phyloP scores from a whole-genome alignment of 176 grass and related monocot genomes.

The Lolium multiflorum region DNA sequence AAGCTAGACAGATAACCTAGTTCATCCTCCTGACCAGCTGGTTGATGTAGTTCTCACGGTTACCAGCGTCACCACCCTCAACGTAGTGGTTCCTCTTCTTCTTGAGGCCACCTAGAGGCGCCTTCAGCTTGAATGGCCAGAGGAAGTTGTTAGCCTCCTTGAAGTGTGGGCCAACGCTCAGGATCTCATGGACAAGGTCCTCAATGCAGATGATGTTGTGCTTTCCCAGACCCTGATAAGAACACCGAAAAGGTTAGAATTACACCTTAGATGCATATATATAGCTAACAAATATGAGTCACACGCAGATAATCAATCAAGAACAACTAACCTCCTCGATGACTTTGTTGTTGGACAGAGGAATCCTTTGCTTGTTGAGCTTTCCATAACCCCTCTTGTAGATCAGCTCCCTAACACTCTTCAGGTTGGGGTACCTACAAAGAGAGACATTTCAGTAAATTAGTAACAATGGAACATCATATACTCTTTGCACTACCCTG shows the following conservation, averaged over 20 bases:
- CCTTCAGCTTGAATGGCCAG: conserved; percentile 83
- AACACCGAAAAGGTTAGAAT: neutral
- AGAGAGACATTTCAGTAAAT: neutral
- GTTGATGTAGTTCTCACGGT: conserved; percentile 83
- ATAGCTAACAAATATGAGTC: neutral
- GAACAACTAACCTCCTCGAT: conserved; percentile 54
- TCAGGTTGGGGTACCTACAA: conserved; percentile 74
- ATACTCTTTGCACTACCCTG: neutral
- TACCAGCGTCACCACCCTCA: conserved; percentile 66
- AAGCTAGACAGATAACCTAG: conserved; percentile 24
- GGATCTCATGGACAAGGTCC: conserved; percentile 74
- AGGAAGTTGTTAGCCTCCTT: conserved; percentile 77
- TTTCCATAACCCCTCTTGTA: conserved; percentile 87
- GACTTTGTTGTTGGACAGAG: conserved; percentile 71
- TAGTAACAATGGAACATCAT: neutral
- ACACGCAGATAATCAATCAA: neutral
- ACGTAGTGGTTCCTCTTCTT: conserved; percentile 79
- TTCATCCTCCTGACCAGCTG: conserved; percentile 76
- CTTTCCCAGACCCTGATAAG: conserved; percentile 60
- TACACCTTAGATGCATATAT: neutral
- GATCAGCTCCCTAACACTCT: conserved; percentile 80
- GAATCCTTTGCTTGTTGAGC: conserved; percentile 80
- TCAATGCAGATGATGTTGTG: conserved; percentile 73
- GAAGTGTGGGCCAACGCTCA: conserved; percentile 71
- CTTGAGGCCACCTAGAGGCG: conserved; percentile 57